Percentiles rank a stretch among this genome's conserved stretches.
Evolutionary conservation across 2,329 filamentous ascomycete species (phyloP).

Genomic region (Pezicula rhizophila): DNA sequence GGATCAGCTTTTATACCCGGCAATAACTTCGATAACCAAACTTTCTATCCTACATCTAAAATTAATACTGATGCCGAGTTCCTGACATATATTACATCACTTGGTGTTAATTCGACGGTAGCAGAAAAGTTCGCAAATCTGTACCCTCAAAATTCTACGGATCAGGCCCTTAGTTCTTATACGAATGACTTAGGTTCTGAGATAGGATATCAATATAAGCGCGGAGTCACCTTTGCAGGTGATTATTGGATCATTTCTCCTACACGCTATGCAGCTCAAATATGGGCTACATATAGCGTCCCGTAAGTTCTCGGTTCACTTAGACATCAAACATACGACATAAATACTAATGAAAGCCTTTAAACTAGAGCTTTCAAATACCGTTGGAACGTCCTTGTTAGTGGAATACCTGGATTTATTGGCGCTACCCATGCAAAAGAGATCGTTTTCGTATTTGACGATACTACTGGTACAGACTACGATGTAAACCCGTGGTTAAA

Average conservation of each 20-base stretch:
- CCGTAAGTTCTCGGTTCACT: not conserved
- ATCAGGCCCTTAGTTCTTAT: not conserved
- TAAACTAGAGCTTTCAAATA: conserved; percentile 27
- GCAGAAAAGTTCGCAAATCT: not conserved
- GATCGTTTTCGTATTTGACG: conserved; percentile 47
- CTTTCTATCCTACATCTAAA: not conserved
- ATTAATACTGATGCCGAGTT: not conserved
- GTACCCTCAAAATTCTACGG: not conserved
- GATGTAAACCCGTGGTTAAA: conserved; percentile 28
- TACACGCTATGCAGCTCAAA: not conserved
- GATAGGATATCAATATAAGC: not conserved
- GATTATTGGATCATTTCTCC: not conserved
- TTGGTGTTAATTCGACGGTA: not conserved
- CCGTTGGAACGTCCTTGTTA: conserved; percentile 35
- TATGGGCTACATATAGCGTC: conserved; percentile 3
- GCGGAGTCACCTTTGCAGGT: not conserved
- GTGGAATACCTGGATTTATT: conserved; percentile 16
- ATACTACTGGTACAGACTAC: conserved; percentile 40
- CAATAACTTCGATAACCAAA: not conserved
- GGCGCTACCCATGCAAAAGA: conserved; percentile 36
- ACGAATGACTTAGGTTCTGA: not conserved
- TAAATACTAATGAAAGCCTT: not conserved
- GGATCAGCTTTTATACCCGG: conserved; percentile 33
- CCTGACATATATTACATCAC: not conserved
- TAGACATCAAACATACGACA: not conserved